These are phyloP conservation scores for Solanum phureja DNA, from an alignment of 257 asterid genomes.

Conservation along the genomic window DNA sequence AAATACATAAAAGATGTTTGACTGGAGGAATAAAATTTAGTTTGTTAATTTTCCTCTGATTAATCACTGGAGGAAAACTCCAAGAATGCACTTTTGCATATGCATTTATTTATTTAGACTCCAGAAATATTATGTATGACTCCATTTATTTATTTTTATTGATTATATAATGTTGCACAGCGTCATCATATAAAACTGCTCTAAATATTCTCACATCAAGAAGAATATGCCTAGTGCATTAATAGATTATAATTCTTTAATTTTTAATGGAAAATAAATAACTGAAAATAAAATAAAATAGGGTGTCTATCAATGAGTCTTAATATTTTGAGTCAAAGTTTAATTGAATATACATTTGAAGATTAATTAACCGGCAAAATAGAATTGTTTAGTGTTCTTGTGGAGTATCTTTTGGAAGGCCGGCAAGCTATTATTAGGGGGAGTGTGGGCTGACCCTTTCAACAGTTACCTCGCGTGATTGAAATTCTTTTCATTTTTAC, in stretches of 20 bases:
- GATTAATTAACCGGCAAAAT: neutral
- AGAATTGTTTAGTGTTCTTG: neutral
- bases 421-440: slow-evolving; percentile 4
- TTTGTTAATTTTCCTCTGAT: neutral
- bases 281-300: neutral
- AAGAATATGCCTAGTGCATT: neutral
- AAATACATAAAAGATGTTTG: neutral
- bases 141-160: neutral
- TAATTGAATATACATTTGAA: neutral
- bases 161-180: neutral
- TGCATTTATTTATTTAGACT: neutral
- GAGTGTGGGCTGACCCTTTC: neutral
- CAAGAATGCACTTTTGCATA: neutral
- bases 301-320: neutral
- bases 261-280: neutral
- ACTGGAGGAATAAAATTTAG: neutral
- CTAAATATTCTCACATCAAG: neutral
- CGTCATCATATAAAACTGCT: neutral
- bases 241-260: neutral
- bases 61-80: neutral
- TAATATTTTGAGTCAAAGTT: neutral
- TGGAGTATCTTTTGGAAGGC: neutral
- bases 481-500: neutral
- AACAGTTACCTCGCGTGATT: neutral
- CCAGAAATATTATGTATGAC: neutral